Evolutionary conservation across 2,329 filamentous ascomycete genomes (phyloP).

Genomic region (Chrysoporthe deuterocubensis): DNA sequence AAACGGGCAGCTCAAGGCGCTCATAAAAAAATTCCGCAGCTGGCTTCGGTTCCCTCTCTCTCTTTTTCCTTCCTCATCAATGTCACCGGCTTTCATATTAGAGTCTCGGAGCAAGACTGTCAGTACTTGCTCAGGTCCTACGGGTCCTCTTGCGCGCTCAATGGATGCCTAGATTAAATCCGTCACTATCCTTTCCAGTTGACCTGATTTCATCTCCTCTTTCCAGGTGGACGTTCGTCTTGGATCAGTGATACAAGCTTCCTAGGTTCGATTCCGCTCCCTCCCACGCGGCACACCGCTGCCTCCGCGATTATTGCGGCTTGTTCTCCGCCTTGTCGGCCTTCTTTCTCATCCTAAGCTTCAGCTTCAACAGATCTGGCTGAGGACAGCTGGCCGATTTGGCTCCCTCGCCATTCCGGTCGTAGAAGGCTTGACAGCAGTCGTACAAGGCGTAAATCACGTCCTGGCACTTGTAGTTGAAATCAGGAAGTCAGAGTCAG

Average conservation of each 20-base stretch:
- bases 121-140: slow-evolving; percentile 91
- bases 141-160: slow-evolving; percentile 91
- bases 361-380: slow-evolving; percentile 75
- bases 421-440: slow-evolving; percentile 90
- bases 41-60: slow-evolving; percentile 42
- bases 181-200: slow-evolving; percentile 73
- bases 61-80: slow-evolving; percentile 61
- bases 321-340: slow-evolving; percentile 28
- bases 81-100: slow-evolving; percentile 93
- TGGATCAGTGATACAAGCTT: slow-evolving; percentile 45
- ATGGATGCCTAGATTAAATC: slow-evolving; percentile 87
- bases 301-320: slow-evolving; percentile 15
- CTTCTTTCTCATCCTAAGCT: slow-evolving; percentile 75
- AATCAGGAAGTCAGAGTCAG: neutral
- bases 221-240: slow-evolving; percentile 43
- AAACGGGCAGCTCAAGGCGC: slow-evolving; percentile 8
- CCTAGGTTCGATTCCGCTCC: neutral
- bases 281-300: neutral
- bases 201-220: slow-evolving; percentile 54
- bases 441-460: slow-evolving; percentile 87
- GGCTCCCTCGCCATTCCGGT: slow-evolving; percentile 75
- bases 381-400: slow-evolving; percentile 85
- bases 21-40: slow-evolving; percentile 33
- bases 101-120: slow-evolving; percentile 96
- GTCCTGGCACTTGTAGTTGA: slow-evolving; percentile 62